phyloP scores from a whole-genome alignment of 345 rosid species.

The Chamaenerion angustifolium region DNA sequence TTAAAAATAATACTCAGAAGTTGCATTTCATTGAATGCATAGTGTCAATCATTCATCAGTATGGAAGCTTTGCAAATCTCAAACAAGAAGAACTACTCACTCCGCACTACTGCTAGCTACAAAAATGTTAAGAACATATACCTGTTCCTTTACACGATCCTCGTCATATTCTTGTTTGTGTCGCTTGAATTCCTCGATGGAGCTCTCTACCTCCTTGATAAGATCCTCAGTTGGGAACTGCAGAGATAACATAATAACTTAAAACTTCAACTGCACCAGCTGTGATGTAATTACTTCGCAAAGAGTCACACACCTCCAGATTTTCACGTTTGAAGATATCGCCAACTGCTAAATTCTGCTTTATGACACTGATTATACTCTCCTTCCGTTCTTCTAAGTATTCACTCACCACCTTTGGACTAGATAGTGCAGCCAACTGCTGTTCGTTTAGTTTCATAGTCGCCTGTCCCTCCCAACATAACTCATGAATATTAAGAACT shows the following conservation, averaged over 20 bases:
- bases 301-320: slow-evolving; percentile 33
- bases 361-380: slow-evolving; percentile 43
- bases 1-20: neutral
- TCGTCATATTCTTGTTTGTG: slow-evolving; percentile 80
- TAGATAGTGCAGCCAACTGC: slow-evolving; percentile 63
- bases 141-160: slow-evolving; percentile 70
- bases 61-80: too few relatives aligned
- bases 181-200: slow-evolving; percentile 61
- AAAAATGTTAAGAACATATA: slow-evolving; percentile 8
- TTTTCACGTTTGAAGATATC: slow-evolving; percentile 71
- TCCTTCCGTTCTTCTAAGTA: slow-evolving; percentile 60
- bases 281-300: neutral
- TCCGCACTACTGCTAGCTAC: neutral
- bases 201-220: slow-evolving; percentile 63
- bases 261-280: neutral
- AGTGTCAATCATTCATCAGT: too few relatives aligned
- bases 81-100: neutral
- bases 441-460: slow-evolving; percentile 58
- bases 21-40: too few relatives aligned
- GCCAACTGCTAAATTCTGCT: slow-evolving; percentile 67
- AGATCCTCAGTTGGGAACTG: slow-evolving; percentile 76
- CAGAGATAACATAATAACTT: neutral
- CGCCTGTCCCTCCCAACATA: slow-evolving; percentile 27
- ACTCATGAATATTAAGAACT: too few relatives aligned
- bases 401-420: slow-evolving; percentile 70